These are phyloP conservation scores for Mortierella sp. DNA, from an alignment of 371 early-diverging fungal genomes.

Conservation along the genomic window DNA sequence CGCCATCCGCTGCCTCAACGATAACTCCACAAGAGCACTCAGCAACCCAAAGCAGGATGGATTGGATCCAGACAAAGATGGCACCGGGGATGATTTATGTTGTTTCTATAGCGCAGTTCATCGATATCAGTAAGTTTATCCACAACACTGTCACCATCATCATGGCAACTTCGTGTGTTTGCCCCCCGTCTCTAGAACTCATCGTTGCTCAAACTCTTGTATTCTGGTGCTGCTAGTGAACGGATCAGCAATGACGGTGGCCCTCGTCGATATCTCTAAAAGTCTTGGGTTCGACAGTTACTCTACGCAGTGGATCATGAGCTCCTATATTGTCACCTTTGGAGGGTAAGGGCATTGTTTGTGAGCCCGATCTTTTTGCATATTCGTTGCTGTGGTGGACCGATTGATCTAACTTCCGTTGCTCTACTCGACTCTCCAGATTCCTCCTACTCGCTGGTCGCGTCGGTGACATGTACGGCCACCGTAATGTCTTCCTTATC, in stretches of 20 bases:
- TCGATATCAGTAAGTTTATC: slow-evolving; percentile 36
- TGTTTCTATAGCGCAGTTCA: slow-evolving; percentile 39
- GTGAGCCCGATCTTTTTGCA: not conserved
- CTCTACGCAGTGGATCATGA: slow-evolving; percentile 40
- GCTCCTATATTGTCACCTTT: slow-evolving; percentile 42
- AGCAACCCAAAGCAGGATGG: slow-evolving; percentile 2
- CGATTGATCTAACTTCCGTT: no score
- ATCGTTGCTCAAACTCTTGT: no score
- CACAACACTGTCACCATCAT: not conserved
- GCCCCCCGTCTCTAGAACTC: not conserved
- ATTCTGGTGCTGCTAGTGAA: slow-evolving; percentile 21
- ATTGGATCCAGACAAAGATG: slow-evolving; percentile 21
- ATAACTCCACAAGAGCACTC: not conserved
- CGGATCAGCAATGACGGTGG: slow-evolving; percentile 43
- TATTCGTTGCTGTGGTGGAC: not conserved
- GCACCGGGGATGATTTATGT: slow-evolving; percentile 30
- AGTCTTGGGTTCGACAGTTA: slow-evolving; percentile 24
- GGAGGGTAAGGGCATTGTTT: slow-evolving; percentile 23
- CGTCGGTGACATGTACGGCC: slow-evolving; percentile 55
- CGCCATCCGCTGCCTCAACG: not conserved
- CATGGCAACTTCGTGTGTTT: not conserved
- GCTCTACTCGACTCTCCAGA: not conserved
- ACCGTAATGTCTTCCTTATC: slow-evolving; percentile 49
- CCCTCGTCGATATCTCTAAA: slow-evolving; percentile 32
- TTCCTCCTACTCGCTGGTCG: slow-evolving; percentile 55